These are phyloP conservation scores for Naganishia sp. DNA, from an alignment of 1,284 basidiomycete species.

Conservation along the genomic window DNA sequence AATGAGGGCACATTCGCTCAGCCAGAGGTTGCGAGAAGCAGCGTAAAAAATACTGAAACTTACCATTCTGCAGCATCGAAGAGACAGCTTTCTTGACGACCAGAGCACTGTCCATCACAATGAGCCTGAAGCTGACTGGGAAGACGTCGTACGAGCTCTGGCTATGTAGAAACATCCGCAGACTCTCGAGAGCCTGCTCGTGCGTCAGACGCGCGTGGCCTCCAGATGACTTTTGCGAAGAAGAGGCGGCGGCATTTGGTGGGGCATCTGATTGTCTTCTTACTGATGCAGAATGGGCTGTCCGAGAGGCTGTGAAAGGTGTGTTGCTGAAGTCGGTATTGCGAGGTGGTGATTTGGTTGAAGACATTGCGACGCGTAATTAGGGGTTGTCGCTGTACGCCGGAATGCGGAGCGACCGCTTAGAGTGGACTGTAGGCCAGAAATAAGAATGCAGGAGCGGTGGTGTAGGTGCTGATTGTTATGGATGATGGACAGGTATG, in stretches of 20 bases:
- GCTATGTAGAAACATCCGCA: conserved; percentile 79
- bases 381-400: not conserved
- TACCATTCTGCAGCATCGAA: conserved; percentile 84
- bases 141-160: conserved; percentile 92
- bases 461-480: not conserved
- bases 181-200: conserved; percentile 71
- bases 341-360: conserved; percentile 12
- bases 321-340: conserved; percentile 6
- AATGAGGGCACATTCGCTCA: conserved; percentile 6
- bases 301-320: conserved; percentile 1
- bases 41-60: conserved; percentile 36
- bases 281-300: not conserved
- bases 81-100: conserved; percentile 90
- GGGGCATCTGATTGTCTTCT: not conserved
- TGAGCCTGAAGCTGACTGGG: conserved; percentile 91
- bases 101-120: conserved; percentile 91
- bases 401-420: not conserved
- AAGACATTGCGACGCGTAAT: conserved; percentile 8
- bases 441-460: no score
- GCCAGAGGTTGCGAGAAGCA: conserved; percentile 1
- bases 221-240: conserved; percentile 10
- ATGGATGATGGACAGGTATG: not conserved
- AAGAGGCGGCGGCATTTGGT: not conserved
- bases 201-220: conserved; percentile 55
- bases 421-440: not conserved